Evolutionary conservation across 2,329 filamentous ascomycete species (phyloP).

Genomic region (Rhinocladiella similis): DNA sequence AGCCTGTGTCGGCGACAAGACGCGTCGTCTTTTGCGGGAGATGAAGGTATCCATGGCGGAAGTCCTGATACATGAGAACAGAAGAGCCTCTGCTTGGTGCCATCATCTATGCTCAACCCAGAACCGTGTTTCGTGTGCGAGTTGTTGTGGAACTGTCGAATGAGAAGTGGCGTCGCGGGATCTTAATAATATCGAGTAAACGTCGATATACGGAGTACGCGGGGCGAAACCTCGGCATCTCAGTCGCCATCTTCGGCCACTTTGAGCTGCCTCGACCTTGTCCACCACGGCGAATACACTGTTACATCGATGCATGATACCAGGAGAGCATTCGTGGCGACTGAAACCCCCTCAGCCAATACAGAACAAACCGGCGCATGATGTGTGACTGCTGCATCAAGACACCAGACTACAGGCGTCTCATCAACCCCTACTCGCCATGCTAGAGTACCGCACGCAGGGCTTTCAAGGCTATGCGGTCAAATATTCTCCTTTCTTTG

Average conservation of each 20-base stretch:
- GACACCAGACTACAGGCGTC: not conserved
- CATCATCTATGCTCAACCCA: conserved; percentile 18
- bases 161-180: not conserved
- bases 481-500: conserved; percentile 98
- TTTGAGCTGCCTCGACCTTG: too few species aligned
- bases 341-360: too few species aligned
- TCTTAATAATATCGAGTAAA: not conserved
- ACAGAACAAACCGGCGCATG: not conserved
- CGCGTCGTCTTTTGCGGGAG: conserved; percentile 37
- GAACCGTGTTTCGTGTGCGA: not conserved
- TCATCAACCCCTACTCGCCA: conserved; percentile 43
- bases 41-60: conserved; percentile 44
- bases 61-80: conserved; percentile 42
- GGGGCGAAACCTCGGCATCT: not conserved
- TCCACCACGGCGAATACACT: too few species aligned
- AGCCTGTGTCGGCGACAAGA: conserved; percentile 18
- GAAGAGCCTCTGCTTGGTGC: conserved; percentile 27
- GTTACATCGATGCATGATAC: too few species aligned
- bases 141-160: conserved; percentile 8
- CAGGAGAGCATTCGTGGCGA: too few species aligned
- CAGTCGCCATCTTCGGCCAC: not conserved
- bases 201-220: not conserved
- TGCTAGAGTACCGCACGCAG: conserved; percentile 92
- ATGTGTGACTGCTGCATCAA: conserved; percentile 9
- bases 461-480: conserved; percentile 96